These are phyloP conservation scores for Suzukiozyma palmioleophila DNA, from an alignment of 1,139 yeast genomes.

Conservation along the genomic window DNA sequence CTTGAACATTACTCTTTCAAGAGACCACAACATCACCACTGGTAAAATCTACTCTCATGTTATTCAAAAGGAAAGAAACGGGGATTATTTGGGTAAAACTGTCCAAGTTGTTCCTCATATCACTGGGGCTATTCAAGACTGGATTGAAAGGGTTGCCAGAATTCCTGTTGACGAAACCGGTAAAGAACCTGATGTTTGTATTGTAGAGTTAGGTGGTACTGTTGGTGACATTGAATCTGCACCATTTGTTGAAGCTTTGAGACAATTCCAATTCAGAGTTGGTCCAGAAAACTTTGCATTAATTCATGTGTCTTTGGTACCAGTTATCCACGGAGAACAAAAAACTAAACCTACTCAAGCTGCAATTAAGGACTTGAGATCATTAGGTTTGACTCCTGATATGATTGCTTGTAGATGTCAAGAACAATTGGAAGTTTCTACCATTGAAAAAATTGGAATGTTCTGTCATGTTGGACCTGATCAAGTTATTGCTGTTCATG, in stretches of 20 bases:
- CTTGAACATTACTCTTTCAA: slow-evolving; percentile 86
- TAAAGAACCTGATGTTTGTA: slow-evolving; percentile 87
- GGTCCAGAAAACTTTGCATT: slow-evolving; percentile 92
- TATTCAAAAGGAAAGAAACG: slow-evolving; percentile 91
- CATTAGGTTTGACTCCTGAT: slow-evolving; percentile 91
- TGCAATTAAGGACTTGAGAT: slow-evolving; percentile 93
- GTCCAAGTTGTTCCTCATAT: slow-evolving; percentile 98
- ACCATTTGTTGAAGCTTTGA: slow-evolving; percentile 96
- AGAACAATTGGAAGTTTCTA: slow-evolving; percentile 71
- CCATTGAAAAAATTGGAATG: slow-evolving; percentile 95
- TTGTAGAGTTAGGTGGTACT: slow-evolving; percentile 97
- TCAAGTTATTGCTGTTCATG: slow-evolving; percentile 95
- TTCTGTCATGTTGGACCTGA: slow-evolving; percentile 98
- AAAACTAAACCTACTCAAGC: slow-evolving; percentile 99
- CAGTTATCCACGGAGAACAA: slow-evolving; percentile 97
- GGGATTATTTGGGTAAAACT: slow-evolving; percentile 98
- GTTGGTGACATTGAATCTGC: slow-evolving; percentile 99
- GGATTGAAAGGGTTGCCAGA: slow-evolving; percentile 92
- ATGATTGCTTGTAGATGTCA: slow-evolving; percentile 98
- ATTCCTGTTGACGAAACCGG: slow-evolving; percentile 93
- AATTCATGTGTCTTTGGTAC: slow-evolving; percentile 94
- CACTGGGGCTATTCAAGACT: slow-evolving; percentile 95
- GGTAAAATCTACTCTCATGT: slow-evolving; percentile 95
- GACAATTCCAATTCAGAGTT: slow-evolving; percentile 97
- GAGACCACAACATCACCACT: slow-evolving; percentile 94